phyloP scores from a whole-genome alignment of 1,284 basidiomycete species.

The Pascua guehoae region DNA sequence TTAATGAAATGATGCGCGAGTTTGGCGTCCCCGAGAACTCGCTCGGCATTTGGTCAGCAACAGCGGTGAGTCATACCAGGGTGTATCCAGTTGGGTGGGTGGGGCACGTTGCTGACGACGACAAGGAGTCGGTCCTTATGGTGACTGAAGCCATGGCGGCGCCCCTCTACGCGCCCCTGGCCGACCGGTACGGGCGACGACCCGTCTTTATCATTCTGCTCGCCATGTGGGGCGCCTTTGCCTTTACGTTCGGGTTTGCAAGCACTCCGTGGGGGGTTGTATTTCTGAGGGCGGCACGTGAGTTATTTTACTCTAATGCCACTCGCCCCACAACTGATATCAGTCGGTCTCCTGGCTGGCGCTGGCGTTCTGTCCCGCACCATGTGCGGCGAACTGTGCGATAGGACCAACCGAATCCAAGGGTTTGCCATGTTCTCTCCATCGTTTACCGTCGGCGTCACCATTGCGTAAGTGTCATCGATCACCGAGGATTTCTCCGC shows the following conservation, averaged over 20 bases:
- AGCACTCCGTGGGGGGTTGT: conserved; percentile 20
- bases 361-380: conserved; percentile 38
- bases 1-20: conserved; percentile 39
- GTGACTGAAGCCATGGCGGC: conserved; percentile 36
- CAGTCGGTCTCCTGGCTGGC: conserved; percentile 37
- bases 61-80: conserved; percentile 24
- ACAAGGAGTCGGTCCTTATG: conserved; percentile 37
- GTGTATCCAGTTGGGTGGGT: neutral
- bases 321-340: neutral
- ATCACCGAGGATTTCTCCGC: neutral
- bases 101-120: conserved; percentile 1
- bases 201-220: conserved; percentile 30
- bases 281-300: conserved; percentile 24
- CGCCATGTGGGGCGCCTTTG: conserved; percentile 21
- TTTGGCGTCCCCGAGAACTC: conserved; percentile 37
- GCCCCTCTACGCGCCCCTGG: conserved; percentile 35
- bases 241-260: conserved; percentile 23
- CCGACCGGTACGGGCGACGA: conserved; percentile 30
- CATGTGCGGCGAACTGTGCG: conserved; percentile 41
- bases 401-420: conserved; percentile 36
- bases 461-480: conserved; percentile 26
- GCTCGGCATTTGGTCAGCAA: conserved; percentile 37
- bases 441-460: conserved; percentile 33
- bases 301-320: conserved; percentile 10
- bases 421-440: conserved; percentile 40